These are phyloP conservation scores for Codiaeum variegatum DNA, from an alignment of 441 rosid genomes.

Conservation along the genomic window DNA sequence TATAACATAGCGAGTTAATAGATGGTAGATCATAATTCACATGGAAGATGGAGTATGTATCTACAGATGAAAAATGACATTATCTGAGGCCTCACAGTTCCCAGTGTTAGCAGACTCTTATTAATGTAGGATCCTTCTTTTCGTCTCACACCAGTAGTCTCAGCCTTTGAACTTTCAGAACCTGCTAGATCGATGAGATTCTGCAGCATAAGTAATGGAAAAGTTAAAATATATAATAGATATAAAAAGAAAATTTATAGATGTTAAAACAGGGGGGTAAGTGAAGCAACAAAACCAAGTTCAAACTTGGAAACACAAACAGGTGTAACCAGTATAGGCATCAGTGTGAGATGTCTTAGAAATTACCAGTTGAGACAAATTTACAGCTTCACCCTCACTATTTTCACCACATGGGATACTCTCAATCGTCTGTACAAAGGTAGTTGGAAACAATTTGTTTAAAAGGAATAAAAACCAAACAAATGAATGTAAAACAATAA, in stretches of 20 bases:
- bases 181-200: slow-evolving; percentile 99
- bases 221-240: slow-evolving; percentile 30
- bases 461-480: slow-evolving; percentile 10
- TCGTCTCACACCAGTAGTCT: slow-evolving; percentile 87
- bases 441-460: slow-evolving; percentile 19
- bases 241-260: not conserved
- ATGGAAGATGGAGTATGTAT: slow-evolving; percentile 11
- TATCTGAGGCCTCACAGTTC: slow-evolving; percentile 68
- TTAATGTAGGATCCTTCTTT: slow-evolving; percentile 98
- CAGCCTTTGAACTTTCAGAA: slow-evolving; percentile 99
- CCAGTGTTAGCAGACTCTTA: slow-evolving; percentile 96
- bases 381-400: slow-evolving; percentile 83
- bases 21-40: slow-evolving; percentile 4
- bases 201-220: slow-evolving; percentile 62
- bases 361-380: slow-evolving; percentile 93
- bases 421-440: slow-evolving; percentile 70
- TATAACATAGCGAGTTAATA: not conserved
- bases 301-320: slow-evolving; percentile 13
- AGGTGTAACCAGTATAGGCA: slow-evolving; percentile 6
- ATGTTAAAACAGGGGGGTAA: not conserved
- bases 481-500: slow-evolving; percentile 3
- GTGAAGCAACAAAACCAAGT: slow-evolving; percentile 1
- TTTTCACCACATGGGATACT: slow-evolving; percentile 83
- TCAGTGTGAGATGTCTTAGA: slow-evolving; percentile 23
- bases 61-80: slow-evolving; percentile 5